Conservation (phyloP, 2,329 filamentous ascomycete genomes). For the Cordyceps cateniannulata region DNA sequence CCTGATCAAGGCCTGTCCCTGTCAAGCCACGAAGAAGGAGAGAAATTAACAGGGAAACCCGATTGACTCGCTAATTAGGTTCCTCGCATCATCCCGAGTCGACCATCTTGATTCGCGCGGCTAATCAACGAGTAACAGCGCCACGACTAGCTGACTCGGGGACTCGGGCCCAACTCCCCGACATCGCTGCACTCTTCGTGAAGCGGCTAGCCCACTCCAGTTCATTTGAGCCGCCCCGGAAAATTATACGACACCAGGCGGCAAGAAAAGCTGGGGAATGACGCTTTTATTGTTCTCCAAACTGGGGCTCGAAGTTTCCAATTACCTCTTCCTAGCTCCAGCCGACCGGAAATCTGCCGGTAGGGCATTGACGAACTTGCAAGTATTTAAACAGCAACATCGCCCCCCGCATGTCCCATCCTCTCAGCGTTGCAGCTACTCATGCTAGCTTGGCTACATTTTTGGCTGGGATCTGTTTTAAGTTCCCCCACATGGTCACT, state of each 20-base stretch:
- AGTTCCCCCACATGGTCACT: constrained; percentile 2
- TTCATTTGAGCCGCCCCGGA: background rate
- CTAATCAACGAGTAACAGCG: background rate
- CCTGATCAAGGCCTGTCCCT: background rate
- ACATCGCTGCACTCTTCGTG: background rate
- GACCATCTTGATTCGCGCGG: constrained; percentile 1
- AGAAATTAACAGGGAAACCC: background rate
- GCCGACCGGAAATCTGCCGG: background rate
- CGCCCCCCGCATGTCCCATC: background rate
- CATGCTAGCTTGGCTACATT: background rate
- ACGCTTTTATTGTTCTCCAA: background rate
- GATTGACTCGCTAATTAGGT: background rate
- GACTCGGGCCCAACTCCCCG: background rate
- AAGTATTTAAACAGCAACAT: background rate
- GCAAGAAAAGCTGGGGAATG: constrained; percentile 8
- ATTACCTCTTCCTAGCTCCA: background rate
- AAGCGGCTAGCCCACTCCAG: background rate
- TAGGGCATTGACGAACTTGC: background rate
- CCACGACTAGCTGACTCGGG: background rate
- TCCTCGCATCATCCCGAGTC: background rate
- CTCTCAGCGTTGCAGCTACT: background rate
- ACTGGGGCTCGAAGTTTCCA: background rate
- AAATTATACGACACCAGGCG: background rate
- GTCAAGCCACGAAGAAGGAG: background rate
- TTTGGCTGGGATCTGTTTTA: background rate